Conservation (phyloP, 2,329 filamentous ascomycete species). For the Cercospora beticola region DNA sequence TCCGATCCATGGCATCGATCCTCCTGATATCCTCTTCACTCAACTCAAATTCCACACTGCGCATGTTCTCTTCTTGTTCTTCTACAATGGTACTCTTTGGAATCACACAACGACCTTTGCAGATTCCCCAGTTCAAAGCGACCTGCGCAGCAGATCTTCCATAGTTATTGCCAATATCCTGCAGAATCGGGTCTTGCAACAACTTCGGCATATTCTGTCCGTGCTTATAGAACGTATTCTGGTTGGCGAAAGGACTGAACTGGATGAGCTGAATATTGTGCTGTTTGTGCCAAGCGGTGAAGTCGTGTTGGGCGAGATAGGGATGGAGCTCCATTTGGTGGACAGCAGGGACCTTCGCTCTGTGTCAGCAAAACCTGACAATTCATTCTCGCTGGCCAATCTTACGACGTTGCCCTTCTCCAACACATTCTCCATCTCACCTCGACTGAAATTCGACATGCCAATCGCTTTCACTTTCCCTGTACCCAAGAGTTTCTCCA, state of each 20-base stretch:
- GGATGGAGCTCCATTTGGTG: background rate
- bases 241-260: background rate
- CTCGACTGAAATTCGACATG: background rate
- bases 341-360: background rate
- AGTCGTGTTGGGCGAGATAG: background rate
- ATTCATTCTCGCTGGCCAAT: background rate
- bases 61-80: background rate
- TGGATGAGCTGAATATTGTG: background rate
- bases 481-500: background rate
- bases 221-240: background rate
- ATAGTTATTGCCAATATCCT: background rate
- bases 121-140: background rate
- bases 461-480: background rate
- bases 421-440: background rate
- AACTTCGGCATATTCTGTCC: background rate
- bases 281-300: background rate
- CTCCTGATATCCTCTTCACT: constrained; percentile 53
- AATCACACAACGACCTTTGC: background rate
- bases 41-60: constrained; percentile 26
- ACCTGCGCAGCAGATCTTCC: background rate
- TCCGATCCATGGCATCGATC: constrained; percentile 40
- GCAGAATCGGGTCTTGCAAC: background rate
- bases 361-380: background rate
- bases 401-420: background rate
- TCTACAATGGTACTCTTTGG: background rate